phyloP scores from a whole-genome alignment of 2,329 filamentous ascomycete species.

The Dactylellina sp. region DNA sequence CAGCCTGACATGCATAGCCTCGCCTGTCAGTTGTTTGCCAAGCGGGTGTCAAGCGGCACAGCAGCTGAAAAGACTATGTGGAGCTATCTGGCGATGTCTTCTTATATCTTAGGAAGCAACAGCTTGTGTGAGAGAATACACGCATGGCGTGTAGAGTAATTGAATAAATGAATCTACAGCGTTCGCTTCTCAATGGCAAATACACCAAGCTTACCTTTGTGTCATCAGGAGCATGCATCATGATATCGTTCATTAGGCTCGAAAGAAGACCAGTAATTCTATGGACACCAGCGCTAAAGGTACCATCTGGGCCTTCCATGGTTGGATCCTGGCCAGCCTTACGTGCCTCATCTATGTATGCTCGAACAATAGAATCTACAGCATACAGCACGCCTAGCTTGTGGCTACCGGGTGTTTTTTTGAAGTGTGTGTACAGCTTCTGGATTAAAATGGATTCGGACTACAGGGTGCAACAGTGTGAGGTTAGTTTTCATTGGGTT shows the following conservation, averaged over 20 bases:
- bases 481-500: conserved; percentile 60
- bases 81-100: conserved; percentile 33
- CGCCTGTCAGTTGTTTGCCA: conserved; percentile 1
- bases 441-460: conserved; percentile 94
- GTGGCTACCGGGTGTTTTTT: conserved; percentile 91
- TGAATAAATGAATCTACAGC: conserved; percentile 62
- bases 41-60: conserved; percentile 45
- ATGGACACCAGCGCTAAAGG: conserved; percentile 93
- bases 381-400: conserved; percentile 99
- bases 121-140: conserved; percentile 15
- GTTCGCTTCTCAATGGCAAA: conserved; percentile 62
- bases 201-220: conserved; percentile 85
- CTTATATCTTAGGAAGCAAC: conserved; percentile 36
- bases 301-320: conserved; percentile 85
- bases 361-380: conserved; percentile 99
- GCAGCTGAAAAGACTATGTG: conserved; percentile 51
- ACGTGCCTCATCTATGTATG: conserved; percentile 97
- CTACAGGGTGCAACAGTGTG: conserved; percentile 67
- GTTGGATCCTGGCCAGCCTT: conserved; percentile 83
- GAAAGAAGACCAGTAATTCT: conserved; percentile 96
- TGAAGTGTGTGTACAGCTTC: conserved; percentile 97
- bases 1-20: conserved; percentile 26
- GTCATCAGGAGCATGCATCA: conserved; percentile 83
- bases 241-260: conserved; percentile 93
- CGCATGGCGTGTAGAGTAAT: conserved; percentile 58